Percentiles rank a stretch among this genome's conserved stretches.
Evolutionary conservation across 768 basidiomycete genomes (phyloP).

Genomic region (Mycena sanguinolenta): DNA sequence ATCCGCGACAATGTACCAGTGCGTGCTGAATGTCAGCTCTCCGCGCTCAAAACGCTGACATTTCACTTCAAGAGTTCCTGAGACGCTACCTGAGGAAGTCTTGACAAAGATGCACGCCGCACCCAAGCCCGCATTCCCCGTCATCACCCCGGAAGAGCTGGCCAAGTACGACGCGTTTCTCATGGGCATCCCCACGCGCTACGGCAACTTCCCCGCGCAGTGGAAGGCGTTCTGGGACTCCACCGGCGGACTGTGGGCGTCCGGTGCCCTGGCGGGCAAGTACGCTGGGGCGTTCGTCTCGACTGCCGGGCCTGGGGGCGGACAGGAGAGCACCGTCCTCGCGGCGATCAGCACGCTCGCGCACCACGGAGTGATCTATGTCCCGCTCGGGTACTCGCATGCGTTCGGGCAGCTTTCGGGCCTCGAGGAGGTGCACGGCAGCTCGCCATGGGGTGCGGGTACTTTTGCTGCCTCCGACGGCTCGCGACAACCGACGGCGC

Average conservation of each 20-base stretch:
- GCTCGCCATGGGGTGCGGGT: slow-evolving; percentile 85
- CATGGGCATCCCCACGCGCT: slow-evolving; percentile 80
- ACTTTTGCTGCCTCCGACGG: slow-evolving; percentile 66
- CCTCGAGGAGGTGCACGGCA: slow-evolving; percentile 70
- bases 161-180: slow-evolving; percentile 78
- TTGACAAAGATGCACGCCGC: slow-evolving; percentile 79
- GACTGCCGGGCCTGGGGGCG: slow-evolving; percentile 80
- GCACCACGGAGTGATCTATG: slow-evolving; percentile 82
- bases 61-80: slow-evolving; percentile 67
- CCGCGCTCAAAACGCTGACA: background rate
- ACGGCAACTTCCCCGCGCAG: slow-evolving; percentile 80
- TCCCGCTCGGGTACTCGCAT: slow-evolving; percentile 79
- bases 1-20: slow-evolving; percentile 67
- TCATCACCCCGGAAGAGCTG: slow-evolving; percentile 69
- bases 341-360: slow-evolving; percentile 67
- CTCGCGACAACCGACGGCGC: slow-evolving; percentile 58
- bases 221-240: slow-evolving; percentile 85
- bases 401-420: slow-evolving; percentile 56
- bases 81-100: slow-evolving; percentile 82
- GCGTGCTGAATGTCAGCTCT: slow-evolving; percentile 38
- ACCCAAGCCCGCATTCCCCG: slow-evolving; percentile 77
- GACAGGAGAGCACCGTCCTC: slow-evolving; percentile 76
- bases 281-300: slow-evolving; percentile 81
- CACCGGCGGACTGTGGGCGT: slow-evolving; percentile 76
- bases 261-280: slow-evolving; percentile 78